Evolutionary conservation across 2,329 filamentous ascomycete species (phyloP), one percentile per base, ranked within the genome.

Genomic region (Mariannaea sp.): DNA sequence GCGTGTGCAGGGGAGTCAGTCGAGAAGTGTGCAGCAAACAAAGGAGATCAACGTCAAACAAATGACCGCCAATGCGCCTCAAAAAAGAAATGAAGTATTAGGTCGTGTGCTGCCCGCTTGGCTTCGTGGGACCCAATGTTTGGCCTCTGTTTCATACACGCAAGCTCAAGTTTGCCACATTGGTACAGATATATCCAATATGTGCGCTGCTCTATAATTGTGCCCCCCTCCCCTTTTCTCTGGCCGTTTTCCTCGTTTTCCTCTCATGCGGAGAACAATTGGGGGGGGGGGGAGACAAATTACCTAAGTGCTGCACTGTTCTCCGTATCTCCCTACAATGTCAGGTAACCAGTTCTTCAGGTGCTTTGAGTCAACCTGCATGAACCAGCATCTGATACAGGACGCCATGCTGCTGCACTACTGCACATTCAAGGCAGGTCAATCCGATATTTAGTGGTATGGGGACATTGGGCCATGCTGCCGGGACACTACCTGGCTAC

Each of bases 61-160:
- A 39, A n/a, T n/a, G n/a, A n/a, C n/a, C n/a, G n/a, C n/a, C n/a
- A n/a, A n/a, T n/a, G n/a, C n/a, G 8, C 13, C 5, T 32, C 10
- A 32, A 5, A 12, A 32, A 39, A 27, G 29, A 17, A 42, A 33
- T n/a, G 26, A 40, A 40, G 7, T n/a, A n/a, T 10, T 12, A 30
- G 33, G 14, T 51, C 19, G 45, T 46, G 19, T 42, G 47, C 24
- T 19, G 39, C 44, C 27, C 57, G 57, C 40, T 45, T 45, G 40
- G 48, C 22, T 51, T 44, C 20, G 48, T 44, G 24, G 30, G 19
- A 30, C 39, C 19, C 30, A 36, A 53, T 43, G 51, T 49, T 40
- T 41, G 45, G 51, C 22, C 42, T 29, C 20, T 58, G 59, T 65
- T 65, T 61, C 62, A 61, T 49, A 42, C 52, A 61, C 50, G 61